phyloP scores from a whole-genome alignment of 2,329 filamentous ascomycete species.

The Bisporella sp. region DNA sequence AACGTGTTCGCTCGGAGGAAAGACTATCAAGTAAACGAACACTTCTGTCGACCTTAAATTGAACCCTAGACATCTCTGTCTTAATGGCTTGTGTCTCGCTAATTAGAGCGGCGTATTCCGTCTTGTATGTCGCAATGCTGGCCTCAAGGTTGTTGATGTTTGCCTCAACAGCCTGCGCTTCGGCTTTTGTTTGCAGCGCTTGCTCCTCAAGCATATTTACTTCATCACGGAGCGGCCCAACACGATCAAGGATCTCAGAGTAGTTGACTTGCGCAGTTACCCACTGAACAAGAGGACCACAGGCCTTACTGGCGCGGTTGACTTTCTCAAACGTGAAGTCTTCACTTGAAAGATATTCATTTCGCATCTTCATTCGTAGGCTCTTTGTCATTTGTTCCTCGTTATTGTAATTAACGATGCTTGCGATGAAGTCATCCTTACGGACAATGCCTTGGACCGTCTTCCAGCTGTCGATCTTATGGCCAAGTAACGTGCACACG shows the following conservation, averaged over 20 bases:
- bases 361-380: conserved; percentile 81
- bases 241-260: conserved; percentile 91
- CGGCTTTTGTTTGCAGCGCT: conserved; percentile 84
- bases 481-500: conserved; percentile 90
- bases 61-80: conserved; percentile 88
- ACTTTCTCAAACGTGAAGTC: conserved; percentile 97
- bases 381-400: conserved; percentile 85
- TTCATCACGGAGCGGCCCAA: conserved; percentile 87
- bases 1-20: conserved; percentile 85
- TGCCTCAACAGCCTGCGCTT: conserved; percentile 85
- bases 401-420: conserved; percentile 96
- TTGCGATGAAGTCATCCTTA: conserved; percentile 93
- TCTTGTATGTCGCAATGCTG: conserved; percentile 93
- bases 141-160: conserved; percentile 77
- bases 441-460: conserved; percentile 82
- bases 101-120: conserved; percentile 90
- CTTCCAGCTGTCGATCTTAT: conserved; percentile 89
- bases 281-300: conserved; percentile 95
- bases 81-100: conserved; percentile 98
- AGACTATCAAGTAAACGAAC: conserved; percentile 90
- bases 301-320: conserved; percentile 93
- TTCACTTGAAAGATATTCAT: conserved; percentile 83
- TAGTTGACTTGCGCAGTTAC: conserved; percentile 94
- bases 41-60: conserved; percentile 97
- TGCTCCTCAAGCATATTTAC: conserved; percentile 81